phyloP scores from a whole-genome alignment of 2,329 filamentous ascomycete genomes.

The Bisporella sp. region DNA sequence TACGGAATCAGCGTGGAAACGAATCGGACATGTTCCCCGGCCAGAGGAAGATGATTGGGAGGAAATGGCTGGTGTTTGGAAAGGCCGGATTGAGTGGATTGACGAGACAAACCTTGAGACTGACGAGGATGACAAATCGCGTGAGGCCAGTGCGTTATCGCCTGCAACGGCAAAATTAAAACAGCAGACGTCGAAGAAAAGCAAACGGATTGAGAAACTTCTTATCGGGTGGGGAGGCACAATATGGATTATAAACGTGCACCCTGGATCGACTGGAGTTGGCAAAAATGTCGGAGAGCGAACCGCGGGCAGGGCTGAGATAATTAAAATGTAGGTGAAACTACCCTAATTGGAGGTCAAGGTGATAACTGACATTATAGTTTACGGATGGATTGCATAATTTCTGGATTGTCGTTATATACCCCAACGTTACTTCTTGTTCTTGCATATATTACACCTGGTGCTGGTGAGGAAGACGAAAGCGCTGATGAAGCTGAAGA shows the following conservation, averaged over 20 bases:
- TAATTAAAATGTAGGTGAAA: slow-evolving; percentile 76
- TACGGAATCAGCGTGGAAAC: slow-evolving; percentile 83
- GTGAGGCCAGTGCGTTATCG: slow-evolving; percentile 28
- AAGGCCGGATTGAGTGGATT: slow-evolving; percentile 86
- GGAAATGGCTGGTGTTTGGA: slow-evolving; percentile 95
- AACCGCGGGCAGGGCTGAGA: slow-evolving; percentile 74
- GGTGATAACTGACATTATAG: slow-evolving; percentile 37
- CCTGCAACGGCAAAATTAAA: slow-evolving; percentile 41
- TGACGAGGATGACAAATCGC: slow-evolving; percentile 49
- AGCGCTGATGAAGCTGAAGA: slow-evolving; percentile 24
- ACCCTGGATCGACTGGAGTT: slow-evolving; percentile 61
- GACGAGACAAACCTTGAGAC: slow-evolving; percentile 73
- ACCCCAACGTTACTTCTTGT: slow-evolving; percentile 85
- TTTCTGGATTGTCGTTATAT: slow-evolving; percentile 95
- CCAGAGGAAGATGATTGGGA: slow-evolving; percentile 86
- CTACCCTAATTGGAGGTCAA: neutral
- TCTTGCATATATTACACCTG: slow-evolving; percentile 79
- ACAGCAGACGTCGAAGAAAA: slow-evolving; percentile 41
- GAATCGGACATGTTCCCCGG: slow-evolving; percentile 85
- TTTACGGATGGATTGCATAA: slow-evolving; percentile 93
- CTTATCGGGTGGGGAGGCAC: slow-evolving; percentile 94
- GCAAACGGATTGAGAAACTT: slow-evolving; percentile 62
- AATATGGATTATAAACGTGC: slow-evolving; percentile 91
- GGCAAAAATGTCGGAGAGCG: slow-evolving; percentile 64
- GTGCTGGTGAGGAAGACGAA: slow-evolving; percentile 43